Base-by-base conservation (phyloP, 345 rosid genomes). In the Citrus australasica region DNA sequence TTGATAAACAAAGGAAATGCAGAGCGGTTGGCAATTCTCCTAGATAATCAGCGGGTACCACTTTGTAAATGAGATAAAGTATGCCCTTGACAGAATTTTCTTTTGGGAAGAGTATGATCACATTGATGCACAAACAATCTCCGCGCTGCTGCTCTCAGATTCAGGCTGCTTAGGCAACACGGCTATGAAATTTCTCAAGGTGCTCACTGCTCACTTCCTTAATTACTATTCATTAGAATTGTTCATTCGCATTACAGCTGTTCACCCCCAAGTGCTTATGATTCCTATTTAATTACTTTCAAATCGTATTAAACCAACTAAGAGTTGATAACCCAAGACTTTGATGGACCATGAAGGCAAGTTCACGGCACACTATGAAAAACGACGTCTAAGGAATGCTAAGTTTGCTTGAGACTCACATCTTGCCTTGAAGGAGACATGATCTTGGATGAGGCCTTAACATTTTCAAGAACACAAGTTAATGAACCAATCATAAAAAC, bases 141-240 rank as follows among this genome's bases (percentile, higher is more conserved):
- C 24, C 77, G 82, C 60, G 59, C 73, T 2, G 42, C 80, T 9
- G 88, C 88, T 78, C 86, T 87, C 9, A 42, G 67, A 75, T 88
- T 86, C 77, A 71, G 87, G 83, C 83, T 88, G 42, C 84, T 83
- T 9, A 76, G 91, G 74, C 90, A 82, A 73, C 87, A 84, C 40
- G 90, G 87, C 5, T 81, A 55, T 62, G 33, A 55, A 4, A 71
- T 83, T 59, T 87, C 87, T 33, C 84, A 79, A 81, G 92, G 90
- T 25, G 14, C 85, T 51, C 21, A 51, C 56, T 10, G 48, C 48
- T 42, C 14, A 42, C 48, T 9, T 40, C 46, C 11, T 40, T 40
- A 9, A 40, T 40, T 40, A 9, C 13, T 9, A 40, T 9, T 40
- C 46, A 40, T 40, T 9, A 9, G 46, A 40, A 9, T 40, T 9